These are phyloP conservation scores for Mycena belliarum DNA, from an alignment of 768 basidiomycete genomes.

Conservation along the genomic window DNA sequence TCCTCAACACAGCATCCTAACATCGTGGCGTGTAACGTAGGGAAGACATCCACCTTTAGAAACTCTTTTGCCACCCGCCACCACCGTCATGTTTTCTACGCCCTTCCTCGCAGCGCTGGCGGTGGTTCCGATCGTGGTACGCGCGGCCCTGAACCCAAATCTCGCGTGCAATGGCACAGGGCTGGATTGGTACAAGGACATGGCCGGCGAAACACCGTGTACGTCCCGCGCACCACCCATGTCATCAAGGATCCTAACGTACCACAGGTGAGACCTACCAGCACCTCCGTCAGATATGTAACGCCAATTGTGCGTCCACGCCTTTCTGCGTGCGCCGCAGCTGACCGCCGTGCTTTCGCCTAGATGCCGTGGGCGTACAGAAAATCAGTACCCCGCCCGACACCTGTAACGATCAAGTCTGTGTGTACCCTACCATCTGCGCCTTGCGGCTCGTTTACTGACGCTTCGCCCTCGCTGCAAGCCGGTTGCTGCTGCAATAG, in stretches of 20 bases:
- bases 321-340: too few relatives aligned
- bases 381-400: conserved; percentile 25
- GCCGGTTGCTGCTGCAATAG: conserved; percentile 26
- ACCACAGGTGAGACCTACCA: conserved; percentile 27
- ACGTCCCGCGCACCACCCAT: not conserved
- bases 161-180: conserved; percentile 26
- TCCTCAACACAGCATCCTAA: too few relatives aligned
- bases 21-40: too few relatives aligned
- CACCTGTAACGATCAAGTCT: conserved; percentile 26
- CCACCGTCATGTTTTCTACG: too few relatives aligned
- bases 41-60: too few relatives aligned
- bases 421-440: not conserved
- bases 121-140: too few relatives aligned
- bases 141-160: too few relatives aligned
- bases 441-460: not conserved
- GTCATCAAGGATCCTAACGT: not conserved
- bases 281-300: conserved; percentile 29
- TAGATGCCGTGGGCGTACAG: conserved; percentile 17
- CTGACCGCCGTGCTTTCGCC: not conserved
- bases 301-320: conserved; percentile 20
- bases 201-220: conserved; percentile 32
- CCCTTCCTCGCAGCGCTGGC: too few relatives aligned
- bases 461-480: not conserved
- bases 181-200: conserved; percentile 29
- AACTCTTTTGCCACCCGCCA: too few relatives aligned